Base-by-base conservation (phyloP, 176 grass and related monocot genomes). In the Hordeum marinum region DNA sequence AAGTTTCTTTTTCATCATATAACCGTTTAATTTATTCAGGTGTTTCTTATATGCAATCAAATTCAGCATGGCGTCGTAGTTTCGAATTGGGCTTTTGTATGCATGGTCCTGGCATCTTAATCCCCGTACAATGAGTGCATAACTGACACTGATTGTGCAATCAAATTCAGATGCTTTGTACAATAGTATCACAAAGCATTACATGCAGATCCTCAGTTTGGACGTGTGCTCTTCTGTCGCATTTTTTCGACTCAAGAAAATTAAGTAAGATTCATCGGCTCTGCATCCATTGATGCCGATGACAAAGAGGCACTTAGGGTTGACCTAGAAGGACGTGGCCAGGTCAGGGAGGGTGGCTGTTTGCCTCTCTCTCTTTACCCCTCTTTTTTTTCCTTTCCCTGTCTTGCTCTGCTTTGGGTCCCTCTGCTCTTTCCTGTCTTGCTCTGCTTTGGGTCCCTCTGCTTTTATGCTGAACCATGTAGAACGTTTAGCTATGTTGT, bases 271-370 rank as follows among this genome's bases (percentile, higher is more conserved):
- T 46, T 7, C 24, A 29, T 18, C 70, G 45, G 83, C 62, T 95
- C 87, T 40, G 90, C 85, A 12, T 92, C 89, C 37, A 95, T 66
- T 42, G 54, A 95, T 98, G 75, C 93, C 89, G 7, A 95, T 60
- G 36, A 95, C 68, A 62, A 98, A 98, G 50, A 94, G 82, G 84
- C 86, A 95, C 80, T 92, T 95, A 43, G 89, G 89, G 63, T 85
- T 90, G 37, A 91, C 60, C 11, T 93, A 35, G 63, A 95, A 85
- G 58, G 72, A 40, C 6, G 62, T 79, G 21, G 59, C 46, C 27
- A 95, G 10, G 59, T 90, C 83, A 77, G 89, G 91, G 27, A 98
- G 80, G 9, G 36, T 88, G 67, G 25, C 9, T 59, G 66, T 23
- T 39, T 58, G 40, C 36, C 52, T 79, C 45, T 43, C 74, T 86